A percentile compares a stretch with the other conserved stretches of the same genome.
Conservation (phyloP, 164 flowering plant genomes). For the Santalum album region DNA sequence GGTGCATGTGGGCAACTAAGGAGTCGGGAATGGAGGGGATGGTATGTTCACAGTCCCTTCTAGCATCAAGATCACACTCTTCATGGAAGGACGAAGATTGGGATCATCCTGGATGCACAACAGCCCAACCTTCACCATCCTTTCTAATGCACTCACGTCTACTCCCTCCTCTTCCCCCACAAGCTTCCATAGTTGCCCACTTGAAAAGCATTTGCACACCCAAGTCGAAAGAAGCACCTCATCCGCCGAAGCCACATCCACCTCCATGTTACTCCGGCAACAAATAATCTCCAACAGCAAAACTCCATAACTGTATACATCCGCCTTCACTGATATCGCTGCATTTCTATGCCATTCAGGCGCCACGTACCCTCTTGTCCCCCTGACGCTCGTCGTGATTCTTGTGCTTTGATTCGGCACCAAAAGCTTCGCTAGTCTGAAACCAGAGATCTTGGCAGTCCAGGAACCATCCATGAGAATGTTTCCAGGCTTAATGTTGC, state of each 20-base stretch:
- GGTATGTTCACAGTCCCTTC: conserved; percentile 24
- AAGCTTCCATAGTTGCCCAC: conserved; percentile 11
- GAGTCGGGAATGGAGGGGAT: conserved; percentile 18
- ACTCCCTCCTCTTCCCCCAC: conserved; percentile 12
- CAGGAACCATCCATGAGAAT: conserved; percentile 22
- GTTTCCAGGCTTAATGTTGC: conserved; percentile 29
- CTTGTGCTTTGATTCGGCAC: conserved; percentile 19
- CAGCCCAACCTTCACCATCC: conserved; percentile 21
- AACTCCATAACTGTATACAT: conserved; percentile 31
- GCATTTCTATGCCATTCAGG: conserved; percentile 25
- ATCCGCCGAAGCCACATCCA: conserved; percentile 1
- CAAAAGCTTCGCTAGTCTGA: conserved; percentile 26
- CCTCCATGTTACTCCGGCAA: conserved; percentile 17
- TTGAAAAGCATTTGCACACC: conserved; percentile 14
- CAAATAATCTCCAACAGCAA: conserved; percentile 24
- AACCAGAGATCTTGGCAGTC: conserved; percentile 24
- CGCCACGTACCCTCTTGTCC: conserved; percentile 27
- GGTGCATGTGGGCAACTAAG: not conserved
- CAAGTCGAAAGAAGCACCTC: conserved; percentile 15
- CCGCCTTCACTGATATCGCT: conserved; percentile 24
- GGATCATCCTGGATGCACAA: conserved; percentile 37
- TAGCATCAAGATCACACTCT: conserved; percentile 27
- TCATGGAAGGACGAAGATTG: conserved; percentile 28
- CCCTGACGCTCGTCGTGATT: conserved; percentile 15
- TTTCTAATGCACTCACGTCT: conserved; percentile 14